A percentile compares a stretch with the other conserved stretches of the same genome.
Conservation (phyloP, 768 basidiomycete species). For the Lanmaoa pseudosensibilis region DNA sequence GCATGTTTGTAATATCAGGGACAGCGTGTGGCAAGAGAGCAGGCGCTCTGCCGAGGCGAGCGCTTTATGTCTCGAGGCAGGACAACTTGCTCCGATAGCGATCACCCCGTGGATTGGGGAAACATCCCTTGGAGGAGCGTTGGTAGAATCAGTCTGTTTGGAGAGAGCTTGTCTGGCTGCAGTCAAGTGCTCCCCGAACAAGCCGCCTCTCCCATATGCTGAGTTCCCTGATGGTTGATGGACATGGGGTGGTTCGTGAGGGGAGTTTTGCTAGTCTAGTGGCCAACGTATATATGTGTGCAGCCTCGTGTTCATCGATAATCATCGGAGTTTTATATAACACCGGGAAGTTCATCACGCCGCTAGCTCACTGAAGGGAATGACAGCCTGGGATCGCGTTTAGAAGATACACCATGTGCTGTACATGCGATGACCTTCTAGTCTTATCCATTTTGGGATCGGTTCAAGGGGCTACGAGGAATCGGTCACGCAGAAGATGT, state of each 20-base stretch:
- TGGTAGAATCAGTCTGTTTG: slow-evolving; percentile 1
- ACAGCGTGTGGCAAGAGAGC: no score
- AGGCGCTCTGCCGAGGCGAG: not conserved
- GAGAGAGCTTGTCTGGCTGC: not conserved
- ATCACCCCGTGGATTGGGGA: not conserved
- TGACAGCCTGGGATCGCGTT: not conserved
- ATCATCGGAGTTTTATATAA: not conserved
- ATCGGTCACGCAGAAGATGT: not conserved
- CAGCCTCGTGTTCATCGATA: slow-evolving; percentile 1
- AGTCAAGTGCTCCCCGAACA: slow-evolving; percentile 11
- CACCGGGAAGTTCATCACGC: not conserved
- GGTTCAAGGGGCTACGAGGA: not conserved
- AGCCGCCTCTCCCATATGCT: not conserved
- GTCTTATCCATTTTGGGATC: not conserved
- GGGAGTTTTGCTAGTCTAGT: not conserved
- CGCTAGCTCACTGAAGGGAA: no score
- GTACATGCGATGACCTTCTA: not conserved
- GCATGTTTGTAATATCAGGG: not conserved
- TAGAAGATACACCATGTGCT: not conserved
- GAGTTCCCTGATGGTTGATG: not conserved
- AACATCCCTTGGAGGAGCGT: not conserved
- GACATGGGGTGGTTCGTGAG: not conserved
- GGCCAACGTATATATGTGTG: not conserved
- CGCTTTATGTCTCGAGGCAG: not conserved
- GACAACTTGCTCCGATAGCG: not conserved